Evolutionary conservation across 305 asterid species (phyloP), one percentile per base, ranked within the genome.

Genomic region (Petunia hybrid): DNA sequence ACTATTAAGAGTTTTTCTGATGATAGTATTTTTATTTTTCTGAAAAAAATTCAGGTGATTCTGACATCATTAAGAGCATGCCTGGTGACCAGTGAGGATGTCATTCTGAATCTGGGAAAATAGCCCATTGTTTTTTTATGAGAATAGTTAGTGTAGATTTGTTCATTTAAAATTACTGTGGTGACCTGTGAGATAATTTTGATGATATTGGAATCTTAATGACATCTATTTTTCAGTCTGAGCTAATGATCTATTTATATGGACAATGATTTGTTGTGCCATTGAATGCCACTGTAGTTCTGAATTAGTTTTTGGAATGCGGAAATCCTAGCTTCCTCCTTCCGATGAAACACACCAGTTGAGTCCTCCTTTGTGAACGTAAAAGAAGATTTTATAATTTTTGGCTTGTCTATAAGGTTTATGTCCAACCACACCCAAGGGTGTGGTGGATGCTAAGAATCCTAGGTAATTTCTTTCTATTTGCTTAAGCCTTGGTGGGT

Each of bases 1-100:
- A 22, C 10, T 43, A 0, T 10, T 13, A 73, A 0, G 6, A 4
- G 1, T 77, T 3, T 77, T 31, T 6, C 81, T 62, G 45, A 78
- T 42, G 6, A 13, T 42, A 12, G 3, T 43, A 7, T 3, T 46
- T 9, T 41, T 5, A 51, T 66, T 3, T 5, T 5, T 36, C 9
- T 51, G 43, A 8, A 35, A 38, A 22, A 10, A 60, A 60, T 59
- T 62, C 78, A 87, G 90, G 90, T 75, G 88, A 87, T 61, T 87
- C 90, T 8, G 90, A 87, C 80, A 87, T 87, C 38, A 85, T 87
- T 38, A 87, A 85, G 82, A 78, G 77, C 67, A 60, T 87, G 81
- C 85, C 88, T 31, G 60, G 81, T 22, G 90, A 87, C 3, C 82
- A 87, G 48, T 87, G 85, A 87, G 67, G 79, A 31, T 42, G 78